A percentile compares a stretch with the other conserved stretches of the same genome.
phyloP scores from a whole-genome alignment of 75 land plant genomes.

The Pseudotsuga menziesii region DNA sequence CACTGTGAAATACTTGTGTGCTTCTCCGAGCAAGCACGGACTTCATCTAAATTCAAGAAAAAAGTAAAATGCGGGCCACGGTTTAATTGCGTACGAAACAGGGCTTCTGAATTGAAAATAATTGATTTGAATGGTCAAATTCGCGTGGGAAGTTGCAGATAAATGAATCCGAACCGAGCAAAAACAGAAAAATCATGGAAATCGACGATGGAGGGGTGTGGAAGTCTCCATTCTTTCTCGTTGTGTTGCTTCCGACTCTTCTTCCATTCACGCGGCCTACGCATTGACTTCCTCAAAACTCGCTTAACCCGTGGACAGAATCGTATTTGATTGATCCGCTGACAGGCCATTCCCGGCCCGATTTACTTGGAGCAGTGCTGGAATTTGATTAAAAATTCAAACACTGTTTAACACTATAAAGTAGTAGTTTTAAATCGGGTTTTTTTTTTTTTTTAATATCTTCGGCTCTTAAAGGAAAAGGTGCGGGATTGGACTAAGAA shows the following conservation, averaged over 20 bases:
- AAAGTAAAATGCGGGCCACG: not conserved
- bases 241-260: not conserved
- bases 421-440: no score
- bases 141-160: not conserved
- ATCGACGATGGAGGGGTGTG: not conserved
- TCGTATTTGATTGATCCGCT: not conserved
- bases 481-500: no score
- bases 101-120: not conserved
- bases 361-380: not conserved
- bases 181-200: not conserved
- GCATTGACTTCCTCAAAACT: not conserved
- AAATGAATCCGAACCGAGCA: not conserved
- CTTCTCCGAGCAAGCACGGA: not conserved
- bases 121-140: not conserved
- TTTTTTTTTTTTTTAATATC: no score
- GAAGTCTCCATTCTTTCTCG: not conserved
- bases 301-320: not conserved
- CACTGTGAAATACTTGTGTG: not conserved
- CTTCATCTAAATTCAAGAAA: no score
- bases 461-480: no score
- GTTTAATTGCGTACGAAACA: constrained; percentile 3
- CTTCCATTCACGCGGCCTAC: constrained; percentile 1
- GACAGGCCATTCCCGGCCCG: not conserved
- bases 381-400: no score
- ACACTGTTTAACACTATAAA: no score